Evolutionary conservation across 2,329 filamentous ascomycete genomes (phyloP).

Genomic region (Alternaria postmessia): DNA sequence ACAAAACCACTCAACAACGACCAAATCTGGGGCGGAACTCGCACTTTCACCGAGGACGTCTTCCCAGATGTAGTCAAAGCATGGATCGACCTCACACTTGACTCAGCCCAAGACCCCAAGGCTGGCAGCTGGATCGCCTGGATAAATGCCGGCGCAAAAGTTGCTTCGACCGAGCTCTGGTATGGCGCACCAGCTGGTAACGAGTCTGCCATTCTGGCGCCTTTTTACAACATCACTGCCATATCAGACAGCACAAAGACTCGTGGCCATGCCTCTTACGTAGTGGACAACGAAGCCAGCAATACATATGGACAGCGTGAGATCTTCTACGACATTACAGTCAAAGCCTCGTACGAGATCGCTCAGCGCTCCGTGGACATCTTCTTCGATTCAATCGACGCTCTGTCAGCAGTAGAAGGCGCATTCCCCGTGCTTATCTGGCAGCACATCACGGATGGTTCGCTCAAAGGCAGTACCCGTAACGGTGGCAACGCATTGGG

Average conservation of each 20-base stretch:
- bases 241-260: conserved; percentile 1
- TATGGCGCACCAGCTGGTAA: conserved; percentile 25
- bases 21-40: conserved; percentile 24
- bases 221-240: conserved; percentile 11
- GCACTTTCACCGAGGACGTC: conserved; percentile 9
- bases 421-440: conserved; percentile 19
- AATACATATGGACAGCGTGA: conserved; percentile 15
- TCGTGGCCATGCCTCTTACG: conserved; percentile 2
- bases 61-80: conserved; percentile 21
- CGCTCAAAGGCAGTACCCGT: conserved; percentile 30
- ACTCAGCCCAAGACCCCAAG: conserved; percentile 23
- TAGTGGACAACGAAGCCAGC: conserved; percentile 4
- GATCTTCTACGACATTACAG: conserved; percentile 21
- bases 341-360: conserved; percentile 19
- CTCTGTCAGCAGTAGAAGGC: conserved; percentile 10
- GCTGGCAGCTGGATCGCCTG: conserved; percentile 42
- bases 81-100: conserved; percentile 19
- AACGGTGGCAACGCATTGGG: conserved; percentile 31
- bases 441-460: conserved; percentile 26
- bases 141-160: conserved; percentile 17
- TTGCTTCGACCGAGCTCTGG: conserved; percentile 21
- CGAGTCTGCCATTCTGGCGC: neutral
- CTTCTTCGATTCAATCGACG: conserved; percentile 15
- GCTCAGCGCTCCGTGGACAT: conserved; percentile 20
- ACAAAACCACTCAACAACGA: conserved; percentile 22